Percentiles rank a stretch among this genome's conserved stretches.
These are phyloP conservation scores for Diaporthe aspalathi DNA, from an alignment of 2,329 filamentous ascomycete genomes.

Conservation along the genomic window DNA sequence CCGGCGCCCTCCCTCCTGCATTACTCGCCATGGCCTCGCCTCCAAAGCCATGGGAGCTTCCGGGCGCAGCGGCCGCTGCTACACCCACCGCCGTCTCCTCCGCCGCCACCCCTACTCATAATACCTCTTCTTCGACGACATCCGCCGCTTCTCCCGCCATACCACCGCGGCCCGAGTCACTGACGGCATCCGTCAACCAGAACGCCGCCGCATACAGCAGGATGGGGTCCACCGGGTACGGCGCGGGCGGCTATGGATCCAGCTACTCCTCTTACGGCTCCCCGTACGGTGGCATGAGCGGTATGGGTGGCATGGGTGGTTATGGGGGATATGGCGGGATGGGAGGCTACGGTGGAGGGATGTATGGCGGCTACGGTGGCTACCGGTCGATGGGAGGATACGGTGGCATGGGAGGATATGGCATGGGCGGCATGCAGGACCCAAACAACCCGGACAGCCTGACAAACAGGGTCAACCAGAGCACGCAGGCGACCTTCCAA, in stretches of 20 bases:
- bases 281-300: slow-evolving; percentile 56
- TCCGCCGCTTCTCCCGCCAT: slow-evolving; percentile 72
- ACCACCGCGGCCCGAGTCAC: slow-evolving; percentile 82
- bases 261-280: slow-evolving; percentile 54
- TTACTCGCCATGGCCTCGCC: slow-evolving; percentile 74
- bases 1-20: not conserved
- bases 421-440: slow-evolving; percentile 61
- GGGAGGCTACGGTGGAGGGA: slow-evolving; percentile 55
- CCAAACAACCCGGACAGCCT: slow-evolving; percentile 93
- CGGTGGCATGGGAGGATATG: slow-evolving; percentile 57
- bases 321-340: slow-evolving; percentile 52
- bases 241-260: slow-evolving; percentile 55
- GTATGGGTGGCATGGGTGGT: slow-evolving; percentile 42
- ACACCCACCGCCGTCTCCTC: slow-evolving; percentile 52
- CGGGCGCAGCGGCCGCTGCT: slow-evolving; percentile 67
- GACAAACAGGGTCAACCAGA: slow-evolving; percentile 94
- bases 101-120: slow-evolving; percentile 50
- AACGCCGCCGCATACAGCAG: slow-evolving; percentile 86
- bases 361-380: slow-evolving; percentile 58
- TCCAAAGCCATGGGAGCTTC: slow-evolving; percentile 96
- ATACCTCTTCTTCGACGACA: slow-evolving; percentile 51
- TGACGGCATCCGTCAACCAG: slow-evolving; percentile 84
- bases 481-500: slow-evolving; percentile 96
- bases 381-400: slow-evolving; percentile 48
- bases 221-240: slow-evolving; percentile 49